Conservation (phyloP, 2,329 filamentous ascomycete species). For the Talaromyces sp. region DNA sequence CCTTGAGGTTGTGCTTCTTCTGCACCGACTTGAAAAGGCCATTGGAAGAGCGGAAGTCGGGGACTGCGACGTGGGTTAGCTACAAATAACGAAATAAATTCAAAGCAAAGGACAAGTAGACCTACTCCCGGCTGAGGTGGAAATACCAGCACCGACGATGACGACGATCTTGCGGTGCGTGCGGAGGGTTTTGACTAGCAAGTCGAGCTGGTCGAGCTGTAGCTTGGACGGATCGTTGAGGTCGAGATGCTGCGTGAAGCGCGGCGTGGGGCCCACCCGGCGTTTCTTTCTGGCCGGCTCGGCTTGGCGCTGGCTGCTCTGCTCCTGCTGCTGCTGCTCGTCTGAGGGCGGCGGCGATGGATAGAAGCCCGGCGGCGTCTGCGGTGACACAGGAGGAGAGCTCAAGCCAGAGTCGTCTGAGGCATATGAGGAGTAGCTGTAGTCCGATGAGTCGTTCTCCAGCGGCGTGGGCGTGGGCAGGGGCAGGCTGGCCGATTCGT, state of each 20-base stretch:
- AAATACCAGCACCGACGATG: slow-evolving; percentile 93
- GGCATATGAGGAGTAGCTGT: slow-evolving; percentile 21
- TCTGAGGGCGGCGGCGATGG: slow-evolving; percentile 41
- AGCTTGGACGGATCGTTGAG: slow-evolving; percentile 41
- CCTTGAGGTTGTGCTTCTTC: slow-evolving; percentile 83
- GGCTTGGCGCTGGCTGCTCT: slow-evolving; percentile 52
- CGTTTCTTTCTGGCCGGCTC: slow-evolving; percentile 70
- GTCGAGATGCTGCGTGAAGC: slow-evolving; percentile 79
- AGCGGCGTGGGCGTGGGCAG: background rate
- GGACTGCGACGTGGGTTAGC: slow-evolving; percentile 53
- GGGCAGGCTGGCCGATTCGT: slow-evolving; percentile 9
- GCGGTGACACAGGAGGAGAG: slow-evolving; percentile 36
- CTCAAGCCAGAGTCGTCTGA: slow-evolving; percentile 39
- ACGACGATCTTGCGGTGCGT: slow-evolving; percentile 96
- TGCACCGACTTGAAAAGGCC: slow-evolving; percentile 84
- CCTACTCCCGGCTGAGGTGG: slow-evolving; percentile 87
- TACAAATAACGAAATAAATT: background rate
- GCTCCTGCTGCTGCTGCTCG: slow-evolving; percentile 31
- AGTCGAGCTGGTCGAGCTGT: slow-evolving; percentile 61
- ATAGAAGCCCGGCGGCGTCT: slow-evolving; percentile 34
- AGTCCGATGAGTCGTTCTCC: slow-evolving; percentile 12
- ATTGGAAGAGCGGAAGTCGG: slow-evolving; percentile 88
- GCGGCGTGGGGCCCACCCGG: slow-evolving; percentile 59
- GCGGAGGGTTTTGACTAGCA: slow-evolving; percentile 68
- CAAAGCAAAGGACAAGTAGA: slow-evolving; percentile 25